Percentiles rank a stretch among this genome's conserved stretches.
Evolutionary conservation across 192 early-diverging fungal species (phyloP).

Genomic region (Mortierella antarctica): DNA sequence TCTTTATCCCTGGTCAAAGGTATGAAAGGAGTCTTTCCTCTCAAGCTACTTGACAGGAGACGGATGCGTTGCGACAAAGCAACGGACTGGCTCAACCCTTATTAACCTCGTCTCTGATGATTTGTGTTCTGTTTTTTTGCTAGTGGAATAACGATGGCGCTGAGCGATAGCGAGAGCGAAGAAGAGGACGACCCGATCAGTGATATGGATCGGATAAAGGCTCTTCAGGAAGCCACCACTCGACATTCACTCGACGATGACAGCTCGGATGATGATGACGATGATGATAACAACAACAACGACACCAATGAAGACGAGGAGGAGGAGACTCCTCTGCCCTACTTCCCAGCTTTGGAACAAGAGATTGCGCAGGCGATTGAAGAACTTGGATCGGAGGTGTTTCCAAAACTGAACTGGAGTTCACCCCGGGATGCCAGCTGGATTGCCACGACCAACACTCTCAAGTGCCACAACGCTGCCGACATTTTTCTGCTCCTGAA

Average conservation of each 20-base stretch:
- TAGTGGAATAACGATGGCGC: constrained; percentile 36
- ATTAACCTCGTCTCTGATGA: neutral
- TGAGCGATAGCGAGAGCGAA: constrained; percentile 39
- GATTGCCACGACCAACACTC: constrained; percentile 83
- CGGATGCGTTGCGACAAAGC: too few species aligned
- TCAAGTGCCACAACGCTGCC: constrained; percentile 78
- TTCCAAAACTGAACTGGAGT: constrained; percentile 97
- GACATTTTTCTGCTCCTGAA: constrained; percentile 94
- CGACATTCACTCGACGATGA: constrained; percentile 14
- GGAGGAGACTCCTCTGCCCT: constrained; percentile 45
- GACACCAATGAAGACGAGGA: constrained; percentile 58
- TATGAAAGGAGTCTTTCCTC: constrained; percentile 19
- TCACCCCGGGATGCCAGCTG: constrained; percentile 94
- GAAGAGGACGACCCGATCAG: constrained; percentile 9
- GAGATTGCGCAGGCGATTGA: constrained; percentile 75
- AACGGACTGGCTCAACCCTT: too few species aligned
- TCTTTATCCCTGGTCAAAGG: constrained; percentile 82
- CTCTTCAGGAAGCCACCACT: constrained; percentile 9
- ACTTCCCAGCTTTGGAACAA: constrained; percentile 73
- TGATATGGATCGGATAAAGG: constrained; percentile 35
- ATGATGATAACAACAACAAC: constrained; percentile 47
- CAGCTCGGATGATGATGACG: constrained; percentile 28
- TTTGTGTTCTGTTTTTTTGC: neutral
- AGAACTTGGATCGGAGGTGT: constrained; percentile 81
- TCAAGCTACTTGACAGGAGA: neutral